Conservation (phyloP, 495 filamentous ascomycete species). For the Talaromyces trachyspermus region DNA sequence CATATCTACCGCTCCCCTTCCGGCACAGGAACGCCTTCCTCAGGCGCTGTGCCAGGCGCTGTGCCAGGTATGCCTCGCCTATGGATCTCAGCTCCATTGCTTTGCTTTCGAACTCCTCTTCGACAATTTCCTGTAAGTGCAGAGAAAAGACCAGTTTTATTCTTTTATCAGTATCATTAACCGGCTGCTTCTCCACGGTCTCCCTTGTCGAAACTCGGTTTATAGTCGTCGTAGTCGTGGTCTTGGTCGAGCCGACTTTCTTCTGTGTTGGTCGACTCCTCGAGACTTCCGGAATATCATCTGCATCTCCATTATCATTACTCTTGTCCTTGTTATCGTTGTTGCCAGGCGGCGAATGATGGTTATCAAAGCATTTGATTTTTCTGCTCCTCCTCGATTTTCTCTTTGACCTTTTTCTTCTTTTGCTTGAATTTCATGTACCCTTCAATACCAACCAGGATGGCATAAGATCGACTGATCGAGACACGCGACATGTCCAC, state of each 20-base stretch:
- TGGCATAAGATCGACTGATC: slow-evolving; percentile 73
- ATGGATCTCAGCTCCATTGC: background rate
- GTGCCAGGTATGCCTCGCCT: slow-evolving; percentile 7
- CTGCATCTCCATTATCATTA: background rate
- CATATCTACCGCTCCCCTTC: slow-evolving; percentile 6
- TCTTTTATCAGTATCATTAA: background rate
- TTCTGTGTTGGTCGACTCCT: slow-evolving; percentile 1
- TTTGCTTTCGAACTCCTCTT: background rate
- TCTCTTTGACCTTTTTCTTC: slow-evolving; percentile 39
- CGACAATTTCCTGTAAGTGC: background rate
- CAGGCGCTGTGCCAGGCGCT: slow-evolving; percentile 7
- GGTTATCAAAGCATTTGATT: slow-evolving; percentile 9
- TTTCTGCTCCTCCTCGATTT: slow-evolving; percentile 19
- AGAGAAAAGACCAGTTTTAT: background rate
- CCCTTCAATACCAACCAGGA: slow-evolving; percentile 73
- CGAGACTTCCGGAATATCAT: slow-evolving; percentile 2
- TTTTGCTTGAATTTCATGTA: slow-evolving; percentile 59
- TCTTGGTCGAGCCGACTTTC: slow-evolving; percentile 1
- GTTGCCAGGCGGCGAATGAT: too few relatives aligned
- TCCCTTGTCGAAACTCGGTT: background rate
- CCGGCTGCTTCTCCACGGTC: too few relatives aligned
- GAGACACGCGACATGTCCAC: slow-evolving; percentile 74
- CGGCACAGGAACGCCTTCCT: slow-evolving; percentile 12
- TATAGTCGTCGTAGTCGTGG: background rate
- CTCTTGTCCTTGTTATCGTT: background rate